Base-by-base conservation (phyloP, 225 moss, liverwort and hornwort species). In the Rhytidiadelphus loreus region DNA sequence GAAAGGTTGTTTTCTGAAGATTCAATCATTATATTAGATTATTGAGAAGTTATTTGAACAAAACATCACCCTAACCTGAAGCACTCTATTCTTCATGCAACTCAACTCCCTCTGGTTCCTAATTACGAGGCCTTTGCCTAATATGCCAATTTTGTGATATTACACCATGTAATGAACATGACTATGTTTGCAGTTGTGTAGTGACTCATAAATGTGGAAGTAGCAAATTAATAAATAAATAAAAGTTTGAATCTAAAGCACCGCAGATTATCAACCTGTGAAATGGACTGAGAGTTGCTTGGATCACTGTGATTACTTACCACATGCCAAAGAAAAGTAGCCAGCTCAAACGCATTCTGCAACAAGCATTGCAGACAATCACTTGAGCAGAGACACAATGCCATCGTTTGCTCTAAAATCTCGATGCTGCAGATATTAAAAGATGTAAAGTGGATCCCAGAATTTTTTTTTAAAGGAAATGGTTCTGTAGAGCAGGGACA, bases 341-440 rank as follows among this genome's bases (percentile, higher is more conserved):
- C 92, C 35, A 93, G 63, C 88, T 93, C 95, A 87, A 94, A 95
- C 25, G 95, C 94, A 87, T 93, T 94, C 79, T 93, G 90, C 83
- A 73, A 13, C 50, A 33, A 75, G 52, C 21, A 75, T 75, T 75
- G 13, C 33, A 52, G 33, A 52, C 12, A 75, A 21, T 50, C 33
- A 75, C n/a, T n/a, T n/a, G n/a, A 52, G 52, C 33, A 33, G 33
- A 75, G 50, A 52, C 33, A 33, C 13, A 33, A 52, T 33, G 75
- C 33, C 33, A 21, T 50, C 20, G 10, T 21, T 50, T 75, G 21
- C 74, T 20, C 20, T 50, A 50, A 32, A 75, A 48, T 50, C 12
- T 4, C 7, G 20, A 50, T 50, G 19, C 32, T 50, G 50, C 32
- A 75, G 20, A 20, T 20, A 20, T 32, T 32, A 20, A 21, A 75